These are phyloP conservation scores for Limnomonas spitsbergensis DNA, from an alignment of 139 green algal species.

Conservation along the genomic window DNA sequence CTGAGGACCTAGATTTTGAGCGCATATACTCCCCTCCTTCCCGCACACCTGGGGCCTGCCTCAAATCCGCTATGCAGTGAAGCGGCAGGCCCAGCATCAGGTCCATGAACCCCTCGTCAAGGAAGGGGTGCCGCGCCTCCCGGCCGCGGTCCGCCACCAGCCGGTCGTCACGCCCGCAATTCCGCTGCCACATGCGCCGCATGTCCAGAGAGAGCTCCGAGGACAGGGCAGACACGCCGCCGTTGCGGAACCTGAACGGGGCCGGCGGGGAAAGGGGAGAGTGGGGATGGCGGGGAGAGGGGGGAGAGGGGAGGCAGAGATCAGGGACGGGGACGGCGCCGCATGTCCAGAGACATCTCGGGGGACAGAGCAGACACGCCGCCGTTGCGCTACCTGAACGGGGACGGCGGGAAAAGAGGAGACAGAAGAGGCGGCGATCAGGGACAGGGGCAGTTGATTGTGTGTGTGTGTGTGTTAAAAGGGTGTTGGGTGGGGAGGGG, in stretches of 20 bases:
- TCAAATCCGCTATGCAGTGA: constrained; percentile 3
- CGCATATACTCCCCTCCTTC: too few relatives aligned
- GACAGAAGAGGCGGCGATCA: too few relatives aligned
- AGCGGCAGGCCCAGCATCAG: constrained; percentile 39
- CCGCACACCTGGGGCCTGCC: not conserved
- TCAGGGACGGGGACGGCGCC: too few relatives aligned
- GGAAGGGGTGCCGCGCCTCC: constrained; percentile 84
- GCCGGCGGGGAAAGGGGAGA: not conserved
- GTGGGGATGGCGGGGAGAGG: too few relatives aligned
- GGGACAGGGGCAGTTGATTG: too few relatives aligned
- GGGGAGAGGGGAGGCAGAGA: too few relatives aligned
- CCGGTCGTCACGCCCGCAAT: constrained; percentile 90
- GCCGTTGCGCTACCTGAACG: constrained; percentile 35
- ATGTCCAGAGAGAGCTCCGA: constrained; percentile 84
- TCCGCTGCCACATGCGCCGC: constrained; percentile 81
- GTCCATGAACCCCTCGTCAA: constrained; percentile 82
- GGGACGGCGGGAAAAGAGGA: not conserved
- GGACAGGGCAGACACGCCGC: constrained; percentile 37
- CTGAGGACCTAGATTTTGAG: too few relatives aligned
- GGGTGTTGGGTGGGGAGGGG: too few relatives aligned
- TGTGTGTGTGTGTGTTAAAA: too few relatives aligned
- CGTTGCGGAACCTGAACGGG: constrained; percentile 35
- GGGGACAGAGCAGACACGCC: constrained; percentile 38
- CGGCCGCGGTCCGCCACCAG: constrained; percentile 75
- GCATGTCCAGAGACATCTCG: constrained; percentile 83